These are phyloP conservation scores for Pseudocercospora cruenta DNA, from an alignment of 2,329 filamentous ascomycete species.

Conservation along the genomic window DNA sequence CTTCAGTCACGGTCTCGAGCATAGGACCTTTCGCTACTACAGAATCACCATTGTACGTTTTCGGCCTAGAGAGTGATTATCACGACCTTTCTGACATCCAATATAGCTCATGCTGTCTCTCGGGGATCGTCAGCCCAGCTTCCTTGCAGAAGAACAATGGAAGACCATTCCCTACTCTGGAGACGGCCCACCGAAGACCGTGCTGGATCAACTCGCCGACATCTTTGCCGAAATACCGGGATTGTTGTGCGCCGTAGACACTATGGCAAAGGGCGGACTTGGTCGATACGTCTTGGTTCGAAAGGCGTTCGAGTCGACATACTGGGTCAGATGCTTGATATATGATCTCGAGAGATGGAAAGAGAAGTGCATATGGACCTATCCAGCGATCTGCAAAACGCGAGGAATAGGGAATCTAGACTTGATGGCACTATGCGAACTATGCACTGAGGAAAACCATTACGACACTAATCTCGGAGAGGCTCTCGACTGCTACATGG, in stretches of 20 bases:
- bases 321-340: slow-evolving; percentile 12
- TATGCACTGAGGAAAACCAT: not conserved
- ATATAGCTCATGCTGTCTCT: slow-evolving; percentile 11
- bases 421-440: slow-evolving; percentile 14
- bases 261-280: not conserved
- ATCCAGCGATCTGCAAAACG: not conserved
- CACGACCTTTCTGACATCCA: not conserved
- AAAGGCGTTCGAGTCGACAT: slow-evolving; percentile 11
- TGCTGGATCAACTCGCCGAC: slow-evolving; percentile 13
- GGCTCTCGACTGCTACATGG: slow-evolving; percentile 16
- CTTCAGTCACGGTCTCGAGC: slow-evolving; percentile 13
- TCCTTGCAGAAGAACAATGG: slow-evolving; percentile 12
- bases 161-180: slow-evolving; percentile 16
- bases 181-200: slow-evolving; percentile 16
- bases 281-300: slow-evolving; percentile 11
- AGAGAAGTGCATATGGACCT: slow-evolving; percentile 7
- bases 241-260: slow-evolving; percentile 9
- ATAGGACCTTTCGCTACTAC: slow-evolving; percentile 17
- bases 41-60: slow-evolving; percentile 14
- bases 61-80: not conserved
- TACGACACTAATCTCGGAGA: slow-evolving; percentile 15
- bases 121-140: slow-evolving; percentile 9
- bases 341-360: slow-evolving; percentile 16
- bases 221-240: slow-evolving; percentile 12
- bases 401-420: not conserved